Conservation (phyloP, 2,329 filamentous ascomycete species). For the Calonectria montana region DNA sequence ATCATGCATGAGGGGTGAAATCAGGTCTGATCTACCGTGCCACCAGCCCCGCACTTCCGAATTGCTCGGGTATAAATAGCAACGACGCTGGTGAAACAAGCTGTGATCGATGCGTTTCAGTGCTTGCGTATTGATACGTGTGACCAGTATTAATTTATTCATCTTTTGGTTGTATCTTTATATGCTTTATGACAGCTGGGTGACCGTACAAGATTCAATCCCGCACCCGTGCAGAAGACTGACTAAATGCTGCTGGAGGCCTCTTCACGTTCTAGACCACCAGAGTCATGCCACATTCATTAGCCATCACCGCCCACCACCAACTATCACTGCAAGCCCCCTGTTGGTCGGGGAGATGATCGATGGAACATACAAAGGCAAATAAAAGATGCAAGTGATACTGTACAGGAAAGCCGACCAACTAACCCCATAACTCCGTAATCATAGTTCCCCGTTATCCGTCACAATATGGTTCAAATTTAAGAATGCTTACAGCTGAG, state of each 20-base stretch:
- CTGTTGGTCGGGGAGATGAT: too few species aligned
- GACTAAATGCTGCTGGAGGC: not conserved
- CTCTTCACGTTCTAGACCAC: not conserved
- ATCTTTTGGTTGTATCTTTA: not conserved
- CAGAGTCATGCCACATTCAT: not conserved
- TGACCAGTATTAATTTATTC: too few species aligned
- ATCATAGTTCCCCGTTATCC: conserved; percentile 10
- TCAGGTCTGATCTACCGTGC: not conserved
- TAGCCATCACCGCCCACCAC: not conserved
- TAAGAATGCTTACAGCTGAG: not conserved
- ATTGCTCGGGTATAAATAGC: not conserved
- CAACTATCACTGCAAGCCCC: not conserved
- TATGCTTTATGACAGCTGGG: too few species aligned
- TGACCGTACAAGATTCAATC: too few species aligned
- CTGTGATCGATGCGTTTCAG: not conserved
- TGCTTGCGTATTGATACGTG: too few species aligned
- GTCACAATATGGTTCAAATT: not conserved
- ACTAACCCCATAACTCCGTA: conserved; percentile 41
- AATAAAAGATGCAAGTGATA: conserved; percentile 29
- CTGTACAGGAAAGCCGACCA: conserved; percentile 32
- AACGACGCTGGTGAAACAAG: not conserved
- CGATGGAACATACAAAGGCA: not conserved
- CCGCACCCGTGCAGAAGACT: not conserved
- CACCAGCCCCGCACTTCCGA: not conserved
- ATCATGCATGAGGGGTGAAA: conserved; percentile 18